These are phyloP conservation scores for Phaeodactylum tricornutum DNA, from an alignment of 108 stramenopile genomes.

Conservation along the genomic window DNA sequence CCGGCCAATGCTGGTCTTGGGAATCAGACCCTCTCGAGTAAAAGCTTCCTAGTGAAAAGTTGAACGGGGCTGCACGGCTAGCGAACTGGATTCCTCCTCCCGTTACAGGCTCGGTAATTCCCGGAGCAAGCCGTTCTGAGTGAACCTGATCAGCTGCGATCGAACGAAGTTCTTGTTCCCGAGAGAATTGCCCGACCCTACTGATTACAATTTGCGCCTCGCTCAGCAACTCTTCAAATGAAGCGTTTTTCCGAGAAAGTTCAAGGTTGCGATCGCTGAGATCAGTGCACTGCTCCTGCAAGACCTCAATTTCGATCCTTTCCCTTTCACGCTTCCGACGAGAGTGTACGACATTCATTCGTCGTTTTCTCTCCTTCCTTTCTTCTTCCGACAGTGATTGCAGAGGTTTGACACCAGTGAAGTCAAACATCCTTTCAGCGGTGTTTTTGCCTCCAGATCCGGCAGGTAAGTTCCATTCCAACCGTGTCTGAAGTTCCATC, in stretches of 20 bases:
- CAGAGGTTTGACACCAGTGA: not conserved
- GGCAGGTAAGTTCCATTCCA: constrained; percentile 6
- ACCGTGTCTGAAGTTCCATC: constrained; percentile 6
- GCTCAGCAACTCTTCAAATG: not conserved
- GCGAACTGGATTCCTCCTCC: too few species aligned
- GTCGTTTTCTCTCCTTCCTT: constrained; percentile 5
- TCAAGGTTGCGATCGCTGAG: not conserved
- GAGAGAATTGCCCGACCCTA: not conserved
- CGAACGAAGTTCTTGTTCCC: not conserved
- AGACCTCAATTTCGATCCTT: constrained; percentile 5
- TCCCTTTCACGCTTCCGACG: constrained; percentile 7
- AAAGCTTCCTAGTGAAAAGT: too few species aligned
- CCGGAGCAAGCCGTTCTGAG: too few species aligned
- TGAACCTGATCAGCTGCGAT: too few species aligned
- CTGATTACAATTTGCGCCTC: not conserved
- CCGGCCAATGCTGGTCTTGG: too few species aligned
- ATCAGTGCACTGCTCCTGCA: constrained; percentile 5
- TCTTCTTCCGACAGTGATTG: not conserved
- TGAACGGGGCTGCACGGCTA: too few species aligned
- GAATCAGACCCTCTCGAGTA: too few species aligned
- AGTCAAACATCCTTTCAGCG: not conserved
- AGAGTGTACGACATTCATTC: constrained; percentile 9
- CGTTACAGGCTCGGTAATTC: too few species aligned
- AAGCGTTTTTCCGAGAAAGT: not conserved
- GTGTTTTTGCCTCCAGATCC: not conserved